A percentile compares a stretch with the other conserved stretches of the same genome.
These are phyloP conservation scores for Lecanosticta acicola DNA, from an alignment of 2,329 filamentous ascomycete species.

Conservation along the genomic window DNA sequence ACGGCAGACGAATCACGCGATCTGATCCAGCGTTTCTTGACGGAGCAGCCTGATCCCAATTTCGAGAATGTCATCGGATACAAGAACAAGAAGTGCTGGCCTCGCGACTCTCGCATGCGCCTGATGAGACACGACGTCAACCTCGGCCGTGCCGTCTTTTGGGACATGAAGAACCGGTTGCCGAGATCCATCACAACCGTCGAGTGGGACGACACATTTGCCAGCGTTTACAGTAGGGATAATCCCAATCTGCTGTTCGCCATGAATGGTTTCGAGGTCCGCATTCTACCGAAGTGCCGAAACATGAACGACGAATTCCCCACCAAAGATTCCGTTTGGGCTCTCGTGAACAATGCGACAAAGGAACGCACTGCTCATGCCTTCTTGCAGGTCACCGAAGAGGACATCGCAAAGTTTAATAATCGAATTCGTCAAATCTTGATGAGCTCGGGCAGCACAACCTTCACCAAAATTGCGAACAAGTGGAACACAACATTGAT, in stretches of 20 bases:
- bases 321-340: slow-evolving; percentile 97
- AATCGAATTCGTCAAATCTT: slow-evolving; percentile 97
- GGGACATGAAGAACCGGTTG: slow-evolving; percentile 95
- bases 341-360: slow-evolving; percentile 87
- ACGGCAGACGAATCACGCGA: slow-evolving; percentile 90
- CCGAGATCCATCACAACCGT: slow-evolving; percentile 94
- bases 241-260: slow-evolving; percentile 96
- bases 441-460: slow-evolving; percentile 99
- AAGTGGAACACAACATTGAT: slow-evolving; percentile 99
- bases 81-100: slow-evolving; percentile 99
- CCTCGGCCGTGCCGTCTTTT: slow-evolving; percentile 93
- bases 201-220: slow-evolving; percentile 98
- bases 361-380: slow-evolving; percentile 97
- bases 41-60: slow-evolving; percentile 96
- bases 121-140: slow-evolving; percentile 99
- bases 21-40: slow-evolving; percentile 93
- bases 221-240: slow-evolving; percentile 94
- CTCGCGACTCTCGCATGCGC: slow-evolving; percentile 92
- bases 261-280: slow-evolving; percentile 96
- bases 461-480: slow-evolving; percentile 99
- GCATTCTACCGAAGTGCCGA: slow-evolving; percentile 88
- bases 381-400: slow-evolving; percentile 94
- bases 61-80: slow-evolving; percentile 99
- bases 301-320: slow-evolving; percentile 96
- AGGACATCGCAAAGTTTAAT: slow-evolving; percentile 98